Conservation (phyloP, 805 yeast genomes). For the Blastobotrys mokoenaii region DNA sequence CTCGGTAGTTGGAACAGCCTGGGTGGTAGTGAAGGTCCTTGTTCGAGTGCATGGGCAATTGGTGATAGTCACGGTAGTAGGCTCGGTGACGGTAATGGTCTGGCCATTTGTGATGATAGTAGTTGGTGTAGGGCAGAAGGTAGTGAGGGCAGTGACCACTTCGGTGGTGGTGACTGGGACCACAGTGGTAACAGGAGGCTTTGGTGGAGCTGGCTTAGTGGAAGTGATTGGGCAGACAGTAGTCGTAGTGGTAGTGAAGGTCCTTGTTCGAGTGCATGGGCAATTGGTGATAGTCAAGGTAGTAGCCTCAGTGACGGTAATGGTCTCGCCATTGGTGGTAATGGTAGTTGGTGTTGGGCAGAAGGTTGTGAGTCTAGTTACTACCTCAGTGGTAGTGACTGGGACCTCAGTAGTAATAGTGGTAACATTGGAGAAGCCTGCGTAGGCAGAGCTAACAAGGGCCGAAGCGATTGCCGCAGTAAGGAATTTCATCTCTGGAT, state of each 20-base stretch:
- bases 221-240: slow-evolving; percentile 1
- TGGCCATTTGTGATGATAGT: slow-evolving; percentile 51
- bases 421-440: slow-evolving; percentile 39
- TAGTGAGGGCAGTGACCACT: slow-evolving; percentile 65
- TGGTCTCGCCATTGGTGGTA: slow-evolving; percentile 56
- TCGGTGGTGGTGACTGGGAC: slow-evolving; percentile 1
- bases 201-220: slow-evolving; percentile 1
- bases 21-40: slow-evolving; percentile 5
- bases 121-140: slow-evolving; percentile 79
- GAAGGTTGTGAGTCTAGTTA: slow-evolving; percentile 71
- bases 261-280: slow-evolving; percentile 62
- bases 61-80: slow-evolving; percentile 79
- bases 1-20: background rate
- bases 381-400: slow-evolving; percentile 34
- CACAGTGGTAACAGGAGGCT: background rate
- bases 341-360: slow-evolving; percentile 70
- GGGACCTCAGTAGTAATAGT: slow-evolving; percentile 33
- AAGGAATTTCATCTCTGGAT: slow-evolving; percentile 20
- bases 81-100: slow-evolving; percentile 67
- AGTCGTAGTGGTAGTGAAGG: background rate
- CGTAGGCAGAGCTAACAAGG: slow-evolving; percentile 17
- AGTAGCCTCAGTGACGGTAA: slow-evolving; percentile 70
- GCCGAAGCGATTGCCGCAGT: slow-evolving; percentile 13
- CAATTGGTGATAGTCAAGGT: slow-evolving; percentile 81
- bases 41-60: slow-evolving; percentile 78